phyloP scores from a whole-genome alignment of 352 stramenopile species.

The Phytophthora fragariaefolia region DNA sequence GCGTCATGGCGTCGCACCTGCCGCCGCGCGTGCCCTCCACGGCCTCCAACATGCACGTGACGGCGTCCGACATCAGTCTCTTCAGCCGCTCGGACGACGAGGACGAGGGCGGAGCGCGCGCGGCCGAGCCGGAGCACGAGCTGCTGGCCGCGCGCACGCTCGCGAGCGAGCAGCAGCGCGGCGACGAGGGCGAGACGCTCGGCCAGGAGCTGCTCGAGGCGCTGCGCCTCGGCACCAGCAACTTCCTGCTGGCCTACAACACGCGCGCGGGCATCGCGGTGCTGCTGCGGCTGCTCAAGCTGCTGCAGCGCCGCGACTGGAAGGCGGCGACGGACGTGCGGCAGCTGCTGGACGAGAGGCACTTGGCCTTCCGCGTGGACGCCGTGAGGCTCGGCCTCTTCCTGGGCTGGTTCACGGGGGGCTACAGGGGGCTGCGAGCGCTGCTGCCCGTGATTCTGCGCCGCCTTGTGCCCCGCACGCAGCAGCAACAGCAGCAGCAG shows the following conservation, averaged over 20 bases:
- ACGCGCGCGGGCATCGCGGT: slow-evolving; percentile 80
- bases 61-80: slow-evolving; percentile 51
- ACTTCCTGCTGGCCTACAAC: slow-evolving; percentile 91
- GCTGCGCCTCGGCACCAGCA: slow-evolving; percentile 75
- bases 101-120: slow-evolving; percentile 15
- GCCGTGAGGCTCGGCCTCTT: slow-evolving; percentile 88
- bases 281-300: slow-evolving; percentile 70
- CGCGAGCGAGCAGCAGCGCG: slow-evolving; percentile 31
- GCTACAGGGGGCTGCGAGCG: slow-evolving; percentile 69
- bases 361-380: slow-evolving; percentile 83
- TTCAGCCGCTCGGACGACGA: slow-evolving; percentile 45
- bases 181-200: slow-evolving; percentile 44
- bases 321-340: slow-evolving; percentile 56
- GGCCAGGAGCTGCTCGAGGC: slow-evolving; percentile 69
- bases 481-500: slow-evolving; percentile 20
- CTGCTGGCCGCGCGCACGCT: slow-evolving; percentile 31
- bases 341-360: slow-evolving; percentile 75
- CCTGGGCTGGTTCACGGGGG: slow-evolving; percentile 84
- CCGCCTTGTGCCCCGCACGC: slow-evolving; percentile 30
- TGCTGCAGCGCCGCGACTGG: slow-evolving; percentile 68
- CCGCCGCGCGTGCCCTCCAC: slow-evolving; percentile 36
- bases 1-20: slow-evolving; percentile 25
- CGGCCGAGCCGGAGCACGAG: slow-evolving; percentile 17
- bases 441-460: slow-evolving; percentile 58
- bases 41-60: slow-evolving; percentile 40